These are phyloP conservation scores for Ophiostoma sp. DNA, from an alignment of 2,329 filamentous ascomycete genomes.

Conservation along the genomic window DNA sequence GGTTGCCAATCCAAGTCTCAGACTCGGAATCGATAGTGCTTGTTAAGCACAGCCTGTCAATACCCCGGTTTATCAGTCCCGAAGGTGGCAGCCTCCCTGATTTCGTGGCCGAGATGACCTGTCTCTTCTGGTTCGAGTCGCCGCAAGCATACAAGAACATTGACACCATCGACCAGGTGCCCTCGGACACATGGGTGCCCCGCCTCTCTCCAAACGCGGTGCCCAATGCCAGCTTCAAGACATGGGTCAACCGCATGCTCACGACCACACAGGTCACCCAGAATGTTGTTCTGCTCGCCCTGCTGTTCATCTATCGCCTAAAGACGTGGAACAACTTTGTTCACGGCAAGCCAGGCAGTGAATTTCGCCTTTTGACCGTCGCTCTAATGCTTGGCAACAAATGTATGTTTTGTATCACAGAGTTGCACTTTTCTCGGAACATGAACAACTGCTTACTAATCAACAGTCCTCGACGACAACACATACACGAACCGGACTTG, in stretches of 20 bases:
- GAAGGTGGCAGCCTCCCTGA: constrained; percentile 72
- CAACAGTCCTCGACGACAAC: constrained; percentile 83
- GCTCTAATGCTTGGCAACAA: constrained; percentile 98
- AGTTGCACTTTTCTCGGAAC: not conserved
- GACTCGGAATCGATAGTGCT: constrained; percentile 40
- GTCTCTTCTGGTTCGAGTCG: constrained; percentile 95
- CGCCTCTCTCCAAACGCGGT: constrained; percentile 65
- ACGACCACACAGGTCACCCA: constrained; percentile 94
- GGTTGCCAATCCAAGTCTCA: constrained; percentile 29
- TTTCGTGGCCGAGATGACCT: constrained; percentile 87
- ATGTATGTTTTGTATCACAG: constrained; percentile 49
- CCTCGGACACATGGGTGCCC: constrained; percentile 39
- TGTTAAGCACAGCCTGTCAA: constrained; percentile 58
- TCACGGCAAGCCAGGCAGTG: constrained; percentile 86
- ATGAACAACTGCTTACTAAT: not conserved
- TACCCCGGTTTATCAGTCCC: constrained; percentile 69
- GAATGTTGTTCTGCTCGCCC: constrained; percentile 84
- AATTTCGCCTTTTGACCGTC: constrained; percentile 86
- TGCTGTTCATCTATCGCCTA: constrained; percentile 87
- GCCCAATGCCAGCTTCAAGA: constrained; percentile 74
- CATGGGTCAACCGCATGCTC: constrained; percentile 88
- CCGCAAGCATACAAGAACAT: constrained; percentile 71
- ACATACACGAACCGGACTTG: constrained; percentile 99
- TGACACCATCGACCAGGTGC: constrained; percentile 51
- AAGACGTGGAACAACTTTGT: constrained; percentile 87